These are phyloP conservation scores for Trichoderma aggressivum DNA, from an alignment of 2,329 filamentous ascomycete genomes.

Conservation along the genomic window DNA sequence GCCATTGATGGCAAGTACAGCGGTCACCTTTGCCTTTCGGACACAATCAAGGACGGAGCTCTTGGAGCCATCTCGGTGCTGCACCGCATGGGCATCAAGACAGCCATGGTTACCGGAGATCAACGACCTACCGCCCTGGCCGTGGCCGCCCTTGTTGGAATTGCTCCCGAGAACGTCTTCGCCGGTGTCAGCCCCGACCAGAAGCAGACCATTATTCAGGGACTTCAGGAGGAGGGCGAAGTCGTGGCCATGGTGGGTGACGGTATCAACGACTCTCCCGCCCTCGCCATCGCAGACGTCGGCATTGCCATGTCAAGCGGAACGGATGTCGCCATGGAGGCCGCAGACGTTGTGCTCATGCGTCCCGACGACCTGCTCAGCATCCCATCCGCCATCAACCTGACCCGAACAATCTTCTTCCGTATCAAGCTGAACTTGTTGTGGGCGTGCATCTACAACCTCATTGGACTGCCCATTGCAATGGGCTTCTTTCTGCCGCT, in stretches of 20 bases:
- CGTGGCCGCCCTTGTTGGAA: conserved; percentile 79
- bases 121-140: conserved; percentile 78
- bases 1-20: conserved; percentile 80
- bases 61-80: conserved; percentile 77
- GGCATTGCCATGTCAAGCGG: conserved; percentile 91
- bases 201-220: conserved; percentile 80
- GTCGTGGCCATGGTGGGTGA: conserved; percentile 96
- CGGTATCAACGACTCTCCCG: conserved; percentile 97
- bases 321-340: conserved; percentile 97
- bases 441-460: conserved; percentile 92
- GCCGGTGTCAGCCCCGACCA: conserved; percentile 87
- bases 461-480: conserved; percentile 86
- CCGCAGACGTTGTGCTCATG: conserved; percentile 95
- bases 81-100: conserved; percentile 78
- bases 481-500: conserved; percentile 95
- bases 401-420: conserved; percentile 80
- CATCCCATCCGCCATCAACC: conserved; percentile 80
- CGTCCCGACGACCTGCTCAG: conserved; percentile 85
- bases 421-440: conserved; percentile 91
- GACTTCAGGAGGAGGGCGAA: conserved; percentile 70
- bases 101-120: conserved; percentile 92
- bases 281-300: conserved; percentile 85
- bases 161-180: conserved; percentile 70
- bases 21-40: conserved; percentile 78
- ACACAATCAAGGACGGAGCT: conserved; percentile 87